A percentile compares a stretch with the other conserved stretches of the same genome.
phyloP scores from a whole-genome alignment of 2,329 filamentous ascomycete genomes.

The Arthrobotrys sphaeroides region DNA sequence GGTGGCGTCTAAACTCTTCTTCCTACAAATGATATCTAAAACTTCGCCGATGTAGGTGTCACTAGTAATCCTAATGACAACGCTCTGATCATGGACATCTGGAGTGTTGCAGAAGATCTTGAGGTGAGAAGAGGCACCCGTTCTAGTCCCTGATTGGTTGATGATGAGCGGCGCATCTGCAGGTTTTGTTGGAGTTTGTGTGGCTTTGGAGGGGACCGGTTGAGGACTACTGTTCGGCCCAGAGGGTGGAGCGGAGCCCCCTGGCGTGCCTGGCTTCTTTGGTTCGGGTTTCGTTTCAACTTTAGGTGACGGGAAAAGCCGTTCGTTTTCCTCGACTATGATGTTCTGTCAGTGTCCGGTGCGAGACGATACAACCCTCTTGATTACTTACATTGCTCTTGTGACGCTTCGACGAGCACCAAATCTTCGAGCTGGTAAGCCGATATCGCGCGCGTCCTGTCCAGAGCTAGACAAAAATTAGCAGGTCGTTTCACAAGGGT shows the following conservation, averaged over 20 bases:
- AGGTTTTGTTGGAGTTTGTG: constrained; percentile 39
- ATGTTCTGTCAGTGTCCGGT: not conserved
- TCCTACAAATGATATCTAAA: constrained; percentile 79
- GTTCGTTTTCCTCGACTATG: constrained; percentile 51
- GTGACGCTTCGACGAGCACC: constrained; percentile 76
- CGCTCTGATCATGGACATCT: constrained; percentile 69
- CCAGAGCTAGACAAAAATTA: constrained; percentile 66
- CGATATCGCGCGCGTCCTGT: constrained; percentile 76
- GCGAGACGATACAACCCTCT: not conserved
- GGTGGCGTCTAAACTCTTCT: constrained; percentile 79
- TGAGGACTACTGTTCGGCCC: constrained; percentile 6
- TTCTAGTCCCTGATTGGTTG: constrained; percentile 49
- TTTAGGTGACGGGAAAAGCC: constrained; percentile 39
- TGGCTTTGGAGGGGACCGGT: constrained; percentile 11
- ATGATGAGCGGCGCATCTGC: constrained; percentile 37
- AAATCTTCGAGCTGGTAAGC: constrained; percentile 88
- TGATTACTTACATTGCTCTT: constrained; percentile 67
- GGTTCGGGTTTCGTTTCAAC: constrained; percentile 19
- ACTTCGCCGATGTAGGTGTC: constrained; percentile 86
- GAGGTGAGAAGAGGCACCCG: constrained; percentile 56
- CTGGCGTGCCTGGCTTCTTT: constrained; percentile 17
- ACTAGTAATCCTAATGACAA: constrained; percentile 78
- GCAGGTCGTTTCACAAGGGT: not conserved
- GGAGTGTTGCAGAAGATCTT: constrained; percentile 57
- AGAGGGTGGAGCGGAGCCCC: not conserved